Evolutionary conservation across 305 asterid genomes (phyloP), one percentile per base, ranked within the genome.

Genomic region (Plantago rigida): DNA sequence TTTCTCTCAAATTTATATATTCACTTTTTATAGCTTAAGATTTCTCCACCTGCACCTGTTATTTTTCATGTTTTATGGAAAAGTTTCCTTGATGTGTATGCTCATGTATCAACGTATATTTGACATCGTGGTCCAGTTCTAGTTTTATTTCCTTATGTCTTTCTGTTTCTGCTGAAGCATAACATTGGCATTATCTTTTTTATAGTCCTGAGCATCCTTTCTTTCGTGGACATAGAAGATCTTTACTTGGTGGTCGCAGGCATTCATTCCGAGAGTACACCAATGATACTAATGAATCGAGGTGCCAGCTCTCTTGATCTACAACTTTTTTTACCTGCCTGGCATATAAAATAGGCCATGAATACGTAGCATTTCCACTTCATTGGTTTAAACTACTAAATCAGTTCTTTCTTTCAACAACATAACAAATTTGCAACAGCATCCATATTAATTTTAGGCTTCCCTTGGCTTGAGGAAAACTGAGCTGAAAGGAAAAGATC

Each of bases 121-220:
- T 36, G 44, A 6, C 44, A 36, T 36, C 11, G 44, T 36, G 44
- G 6, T 8, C 11, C 44, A 36, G 1, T 8, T 36, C 44, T 6
- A 7, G 22, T 46, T 53, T 53, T 14, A 14, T 13, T 28, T 1
- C 58, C 4, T 53, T 28, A 3, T 53, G 14, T 28, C 28, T 26
- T 53, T 28, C 17, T 53, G 8, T 28, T 53, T 26, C 14, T 28
- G 5, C 44, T 36, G 44, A 36, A 36, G 44, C 44, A 36, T 36
- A 47, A 48, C 56, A 14, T 62, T 47, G 17, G 4, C 14, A 42
- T 63, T 9, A n/a, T 55, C 50, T 29, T 51, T 70, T 51, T 72
- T 79, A 28, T 77, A 89, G 95, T 79, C 97, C 95, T 12, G 95
- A 86, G 78, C 89, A 79, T 73, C 88, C 89, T 66, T 51, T 77